Base-by-base conservation (phyloP, 257 asterid species). In the Euphrasia confusa region DNA sequence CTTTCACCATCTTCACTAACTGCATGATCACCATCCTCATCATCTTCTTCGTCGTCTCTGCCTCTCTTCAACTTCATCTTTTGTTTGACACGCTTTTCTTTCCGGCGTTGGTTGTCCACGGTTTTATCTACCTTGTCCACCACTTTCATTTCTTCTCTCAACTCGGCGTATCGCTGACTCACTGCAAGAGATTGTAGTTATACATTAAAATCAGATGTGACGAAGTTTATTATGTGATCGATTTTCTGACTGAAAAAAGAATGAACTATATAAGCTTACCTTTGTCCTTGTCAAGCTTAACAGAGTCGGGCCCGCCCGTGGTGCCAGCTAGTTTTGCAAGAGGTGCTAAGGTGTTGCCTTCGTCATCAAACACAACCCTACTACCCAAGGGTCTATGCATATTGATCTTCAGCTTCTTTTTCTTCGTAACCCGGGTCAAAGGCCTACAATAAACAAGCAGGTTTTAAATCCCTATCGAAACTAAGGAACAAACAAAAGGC, bases 341-440 rank as follows among this genome's bases (percentile, higher is more conserved):
- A 32, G 96, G 97, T 35, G 94, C 79, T 65, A 90, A 80, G 55
- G 94, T 81, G 74, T 87, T 77, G 71, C 99, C 95, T 74, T 79
- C 95, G n/a, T 93, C 97, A 69, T 89, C 96, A 78, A 93, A 93
- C 48, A 89, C 97, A 75, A 93, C 90, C 86, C 95, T 79, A 7
- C 84, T 82, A 49, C 99, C 97, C 40, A 82, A 81, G 21, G 99
- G 97, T 76, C 97, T 82, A 74, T 87, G 88, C 74, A 77, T 54
- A 66, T 86, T 88, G 79, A 91, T 91, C 93, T 91, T 91, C 81
- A 91, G 76, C 91, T 88, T 91, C 83, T 88, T 91, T 60, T 86
- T 84, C 94, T 88, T 91, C 52, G 68, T 69, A 59, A 86, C 72
- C 81, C 94, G 84, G 17, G 90, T 84, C 24, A 72, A 78, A 65